Percentiles rank a stretch among this genome's conserved stretches.
Conservation (phyloP, 208 protist genomes). For the Phytomonas serpens region DNA sequence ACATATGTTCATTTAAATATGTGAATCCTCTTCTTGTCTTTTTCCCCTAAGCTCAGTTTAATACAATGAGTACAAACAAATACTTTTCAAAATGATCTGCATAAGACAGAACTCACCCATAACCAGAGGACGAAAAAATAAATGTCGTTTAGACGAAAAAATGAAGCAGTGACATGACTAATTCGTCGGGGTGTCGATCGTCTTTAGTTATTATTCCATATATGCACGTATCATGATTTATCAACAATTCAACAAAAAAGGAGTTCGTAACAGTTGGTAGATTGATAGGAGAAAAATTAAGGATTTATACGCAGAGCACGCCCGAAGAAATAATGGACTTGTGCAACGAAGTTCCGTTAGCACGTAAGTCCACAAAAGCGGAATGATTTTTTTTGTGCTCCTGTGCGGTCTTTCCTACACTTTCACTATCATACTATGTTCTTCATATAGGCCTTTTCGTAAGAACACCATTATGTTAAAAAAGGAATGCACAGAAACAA, state of each 20-base stretch:
- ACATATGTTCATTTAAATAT: neutral
- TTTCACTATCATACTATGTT: neutral
- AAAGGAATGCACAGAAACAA: neutral
- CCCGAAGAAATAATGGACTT: neutral
- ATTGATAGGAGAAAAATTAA: neutral
- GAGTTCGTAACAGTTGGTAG: neutral
- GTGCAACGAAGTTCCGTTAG: neutral
- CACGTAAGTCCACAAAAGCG: neutral
- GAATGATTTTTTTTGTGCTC: neutral
- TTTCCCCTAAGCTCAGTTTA: constrained; percentile 2
- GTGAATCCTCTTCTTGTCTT: neutral
- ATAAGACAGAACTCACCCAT: constrained; percentile 1
- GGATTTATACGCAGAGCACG: neutral
- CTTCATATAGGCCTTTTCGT: neutral
- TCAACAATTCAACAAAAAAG: neutral
- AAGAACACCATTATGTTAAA: neutral
- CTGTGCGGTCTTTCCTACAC: neutral
- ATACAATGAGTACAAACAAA: constrained; percentile 1
- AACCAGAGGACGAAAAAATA: constrained; percentile 1
- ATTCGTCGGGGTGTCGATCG: neutral
- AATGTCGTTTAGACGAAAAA: constrained; percentile 11
- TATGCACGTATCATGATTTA: neutral
- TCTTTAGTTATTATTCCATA: neutral
- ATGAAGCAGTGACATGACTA: neutral
- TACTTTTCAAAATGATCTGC: neutral